Evolutionary conservation across 2,329 filamentous ascomycete genomes (phyloP).

Genomic region (Aureobasidium leucospermi): DNA sequence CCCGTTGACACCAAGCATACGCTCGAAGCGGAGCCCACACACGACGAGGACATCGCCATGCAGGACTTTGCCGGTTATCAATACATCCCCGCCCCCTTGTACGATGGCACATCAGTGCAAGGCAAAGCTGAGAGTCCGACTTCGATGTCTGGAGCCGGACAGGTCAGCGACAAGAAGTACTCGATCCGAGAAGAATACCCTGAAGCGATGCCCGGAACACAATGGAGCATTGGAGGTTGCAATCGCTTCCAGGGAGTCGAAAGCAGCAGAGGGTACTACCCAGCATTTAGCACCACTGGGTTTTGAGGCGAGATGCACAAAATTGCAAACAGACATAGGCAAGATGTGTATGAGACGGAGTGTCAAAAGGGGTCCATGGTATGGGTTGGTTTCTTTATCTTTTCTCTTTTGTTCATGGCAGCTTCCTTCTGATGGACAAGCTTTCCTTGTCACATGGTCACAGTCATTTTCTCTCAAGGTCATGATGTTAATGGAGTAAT

Average conservation of each 20-base stretch:
- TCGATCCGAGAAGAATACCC: conserved; percentile 37
- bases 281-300: conserved; percentile 34
- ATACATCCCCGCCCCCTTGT: conserved; percentile 38
- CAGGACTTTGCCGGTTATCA: conserved; percentile 38
- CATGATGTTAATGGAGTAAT: background rate
- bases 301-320: conserved; percentile 22
- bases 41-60: conserved; percentile 36
- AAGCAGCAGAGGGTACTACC: conserved; percentile 40
- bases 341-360: background rate
- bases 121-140: background rate
- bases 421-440: background rate
- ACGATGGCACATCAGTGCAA: conserved; percentile 6
- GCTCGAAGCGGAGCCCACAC: conserved; percentile 33
- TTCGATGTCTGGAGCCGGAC: background rate
- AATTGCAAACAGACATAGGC: no score
- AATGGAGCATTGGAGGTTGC: conserved; percentile 34
- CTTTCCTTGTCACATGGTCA: background rate
- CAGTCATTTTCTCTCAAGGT: background rate
- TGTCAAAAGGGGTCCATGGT: background rate
- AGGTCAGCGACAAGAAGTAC: conserved; percentile 19
- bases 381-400: background rate
- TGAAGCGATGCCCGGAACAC: conserved; percentile 26
- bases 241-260: conserved; percentile 41
- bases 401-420: background rate
- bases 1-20: conserved; percentile 24